Evolutionary conservation across 805 yeast genomes (phyloP).

Genomic region (Komagataella kurtzmanii): DNA sequence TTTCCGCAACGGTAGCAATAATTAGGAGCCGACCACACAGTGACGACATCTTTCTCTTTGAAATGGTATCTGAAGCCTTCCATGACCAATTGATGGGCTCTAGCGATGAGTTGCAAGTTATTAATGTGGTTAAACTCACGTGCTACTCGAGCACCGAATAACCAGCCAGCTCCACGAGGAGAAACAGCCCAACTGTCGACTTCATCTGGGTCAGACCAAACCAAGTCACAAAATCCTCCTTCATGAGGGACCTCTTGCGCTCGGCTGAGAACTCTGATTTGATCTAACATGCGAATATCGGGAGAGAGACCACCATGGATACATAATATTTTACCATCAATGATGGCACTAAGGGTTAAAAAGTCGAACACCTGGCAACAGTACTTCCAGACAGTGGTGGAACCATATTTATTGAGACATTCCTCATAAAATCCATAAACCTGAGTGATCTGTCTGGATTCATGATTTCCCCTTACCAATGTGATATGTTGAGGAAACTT

Average conservation of each 20-base stretch:
- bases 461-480: constrained; percentile 95
- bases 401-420: constrained; percentile 84
- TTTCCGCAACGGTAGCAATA: constrained; percentile 97
- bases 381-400: constrained; percentile 91
- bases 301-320: constrained; percentile 98
- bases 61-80: constrained; percentile 96
- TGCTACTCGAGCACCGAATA: constrained; percentile 88
- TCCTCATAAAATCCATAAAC: constrained; percentile 97
- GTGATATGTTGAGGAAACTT: constrained; percentile 59
- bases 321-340: constrained; percentile 88
- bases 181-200: constrained; percentile 98
- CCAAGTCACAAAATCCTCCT: constrained; percentile 95
- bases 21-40: constrained; percentile 97
- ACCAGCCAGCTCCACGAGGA: constrained; percentile 98
- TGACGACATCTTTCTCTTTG: constrained; percentile 90
- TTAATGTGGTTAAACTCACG: constrained; percentile 94
- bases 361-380: constrained; percentile 95
- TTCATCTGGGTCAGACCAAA: constrained; percentile 97
- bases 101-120: constrained; percentile 74
- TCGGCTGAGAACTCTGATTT: constrained; percentile 82
- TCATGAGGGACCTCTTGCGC: constrained; percentile 99
- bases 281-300: constrained; percentile 94
- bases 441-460: constrained; percentile 94
- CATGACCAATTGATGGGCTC: constrained; percentile 98
- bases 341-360: constrained; percentile 86